Evolutionary conservation across 2,329 filamentous ascomycete species (phyloP).

Genomic region (Penicillium sclerotigenum): DNA sequence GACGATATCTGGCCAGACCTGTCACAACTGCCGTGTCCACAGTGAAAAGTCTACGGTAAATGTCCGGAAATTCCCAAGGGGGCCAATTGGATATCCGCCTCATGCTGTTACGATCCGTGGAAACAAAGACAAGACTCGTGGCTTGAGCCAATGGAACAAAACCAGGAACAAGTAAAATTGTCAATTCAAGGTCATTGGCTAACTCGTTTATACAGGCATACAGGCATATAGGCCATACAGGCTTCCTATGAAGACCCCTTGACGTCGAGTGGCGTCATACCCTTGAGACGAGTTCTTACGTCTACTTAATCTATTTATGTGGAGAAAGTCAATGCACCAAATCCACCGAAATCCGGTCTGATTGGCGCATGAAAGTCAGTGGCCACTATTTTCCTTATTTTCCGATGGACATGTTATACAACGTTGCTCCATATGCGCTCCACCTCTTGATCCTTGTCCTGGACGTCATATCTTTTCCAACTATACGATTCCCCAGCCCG

Average conservation of each 20-base stretch:
- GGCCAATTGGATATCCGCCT: neutral
- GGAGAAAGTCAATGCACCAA: conserved; percentile 11
- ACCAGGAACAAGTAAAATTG: neutral
- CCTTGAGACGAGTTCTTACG: conserved; percentile 14
- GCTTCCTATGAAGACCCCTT: neutral
- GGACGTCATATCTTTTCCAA: conserved; percentile 15
- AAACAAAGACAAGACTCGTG: conserved; percentile 11
- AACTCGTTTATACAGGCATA: neutral
- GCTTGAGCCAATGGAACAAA: conserved; percentile 1
- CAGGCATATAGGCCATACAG: no score
- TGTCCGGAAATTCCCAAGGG: neutral
- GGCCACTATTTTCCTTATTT: neutral
- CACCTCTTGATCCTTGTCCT: conserved; percentile 9
- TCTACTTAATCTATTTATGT: conserved; percentile 27
- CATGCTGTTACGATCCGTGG: conserved; percentile 11
- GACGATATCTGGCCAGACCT: neutral
- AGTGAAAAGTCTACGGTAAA: neutral
- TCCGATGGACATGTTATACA: neutral
- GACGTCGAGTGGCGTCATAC: conserved; percentile 24
- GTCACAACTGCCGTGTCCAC: conserved; percentile 8
- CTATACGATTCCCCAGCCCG: neutral
- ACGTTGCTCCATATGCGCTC: conserved; percentile 9
- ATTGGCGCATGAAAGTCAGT: conserved; percentile 8
- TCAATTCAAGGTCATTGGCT: neutral
- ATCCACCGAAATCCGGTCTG: neutral